A percentile compares a stretch with the other conserved stretches of the same genome.
Conservation (phyloP, 257 asterid genomes). For the Striga asiatica region DNA sequence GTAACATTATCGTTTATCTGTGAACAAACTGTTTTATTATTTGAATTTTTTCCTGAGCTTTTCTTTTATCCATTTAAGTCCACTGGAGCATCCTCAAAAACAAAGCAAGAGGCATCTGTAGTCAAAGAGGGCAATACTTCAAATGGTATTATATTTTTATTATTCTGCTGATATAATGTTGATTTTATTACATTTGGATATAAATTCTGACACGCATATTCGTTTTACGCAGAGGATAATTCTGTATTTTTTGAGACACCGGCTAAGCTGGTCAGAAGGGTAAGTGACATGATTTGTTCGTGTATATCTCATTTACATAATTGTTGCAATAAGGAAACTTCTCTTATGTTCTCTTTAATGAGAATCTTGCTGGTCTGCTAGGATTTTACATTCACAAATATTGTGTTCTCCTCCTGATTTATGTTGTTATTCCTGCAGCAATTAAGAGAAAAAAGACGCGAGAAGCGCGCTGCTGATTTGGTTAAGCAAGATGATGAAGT, state of each 20-base stretch:
- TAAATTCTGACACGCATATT: conserved; percentile 12
- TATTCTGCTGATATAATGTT: conserved; percentile 2
- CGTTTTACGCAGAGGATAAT: conserved; percentile 40
- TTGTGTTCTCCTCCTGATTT: conserved; percentile 1
- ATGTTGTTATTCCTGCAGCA: conserved; percentile 40
- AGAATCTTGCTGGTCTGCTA: conserved; percentile 1
- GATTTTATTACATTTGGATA: conserved; percentile 7
- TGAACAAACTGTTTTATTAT: background rate
- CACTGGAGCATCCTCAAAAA: conserved; percentile 23
- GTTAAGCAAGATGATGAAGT: conserved; percentile 79
- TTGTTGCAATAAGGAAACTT: background rate
- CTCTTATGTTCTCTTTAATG: background rate
- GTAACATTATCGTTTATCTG: background rate
- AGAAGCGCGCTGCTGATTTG: conserved; percentile 78
- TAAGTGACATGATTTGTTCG: conserved; percentile 22
- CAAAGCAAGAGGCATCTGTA: conserved; percentile 35
- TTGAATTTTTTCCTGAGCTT: conserved; percentile 17
- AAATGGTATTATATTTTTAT: conserved; percentile 33
- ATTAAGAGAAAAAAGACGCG: conserved; percentile 69
- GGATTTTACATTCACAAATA: conserved; percentile 11
- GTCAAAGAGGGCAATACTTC: conserved; percentile 30
- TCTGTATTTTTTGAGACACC: conserved; percentile 46
- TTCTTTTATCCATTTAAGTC: conserved; percentile 25
- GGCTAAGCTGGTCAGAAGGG: conserved; percentile 60
- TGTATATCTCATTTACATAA: background rate